Percentiles rank a stretch among this genome's conserved stretches.
These are phyloP conservation scores for Mortierella sp. DNA, from an alignment of 371 early-diverging fungal species.

Conservation along the genomic window DNA sequence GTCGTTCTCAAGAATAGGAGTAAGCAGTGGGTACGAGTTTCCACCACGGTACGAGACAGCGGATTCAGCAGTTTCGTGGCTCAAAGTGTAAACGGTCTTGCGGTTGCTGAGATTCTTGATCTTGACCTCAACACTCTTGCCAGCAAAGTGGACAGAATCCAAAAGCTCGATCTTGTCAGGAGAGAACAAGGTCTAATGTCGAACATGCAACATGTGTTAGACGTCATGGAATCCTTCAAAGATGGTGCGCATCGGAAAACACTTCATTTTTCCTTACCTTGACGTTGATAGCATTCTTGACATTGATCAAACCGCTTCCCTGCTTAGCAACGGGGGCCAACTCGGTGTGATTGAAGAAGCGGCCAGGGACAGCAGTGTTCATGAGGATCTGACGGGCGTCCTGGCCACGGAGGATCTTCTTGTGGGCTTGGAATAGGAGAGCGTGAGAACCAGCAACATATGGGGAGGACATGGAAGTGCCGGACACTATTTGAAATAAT, in stretches of 20 bases:
- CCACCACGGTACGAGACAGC: constrained; percentile 44
- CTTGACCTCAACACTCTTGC: constrained; percentile 58
- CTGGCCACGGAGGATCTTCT: constrained; percentile 22
- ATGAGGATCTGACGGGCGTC: constrained; percentile 37
- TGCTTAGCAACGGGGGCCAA: constrained; percentile 65
- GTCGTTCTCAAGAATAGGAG: constrained; percentile 47
- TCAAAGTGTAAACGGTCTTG: constrained; percentile 60
- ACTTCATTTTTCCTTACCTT: not conserved
- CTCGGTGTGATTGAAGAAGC: constrained; percentile 53
- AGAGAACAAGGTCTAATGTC: constrained; percentile 55
- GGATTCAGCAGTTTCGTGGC: constrained; percentile 57
- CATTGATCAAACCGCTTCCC: constrained; percentile 79
- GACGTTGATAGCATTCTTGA: constrained; percentile 65
- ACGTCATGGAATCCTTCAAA: not conserved
- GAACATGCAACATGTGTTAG: not conserved
- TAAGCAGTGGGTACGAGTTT: constrained; percentile 38
- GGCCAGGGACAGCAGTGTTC: constrained; percentile 50
- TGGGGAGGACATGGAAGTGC: constrained; percentile 67
- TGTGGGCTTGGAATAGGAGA: constrained; percentile 54
- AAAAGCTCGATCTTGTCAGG: constrained; percentile 74
- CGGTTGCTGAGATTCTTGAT: constrained; percentile 69
- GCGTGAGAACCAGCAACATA: constrained; percentile 70
- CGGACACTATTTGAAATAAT: constrained; percentile 40
- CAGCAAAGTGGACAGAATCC: constrained; percentile 59
- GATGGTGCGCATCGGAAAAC: too few relatives aligned